Percentiles rank a stretch among this genome's conserved stretches.
phyloP scores from a whole-genome alignment of 768 basidiomycete species.

The Termitomyces sp. region DNA sequence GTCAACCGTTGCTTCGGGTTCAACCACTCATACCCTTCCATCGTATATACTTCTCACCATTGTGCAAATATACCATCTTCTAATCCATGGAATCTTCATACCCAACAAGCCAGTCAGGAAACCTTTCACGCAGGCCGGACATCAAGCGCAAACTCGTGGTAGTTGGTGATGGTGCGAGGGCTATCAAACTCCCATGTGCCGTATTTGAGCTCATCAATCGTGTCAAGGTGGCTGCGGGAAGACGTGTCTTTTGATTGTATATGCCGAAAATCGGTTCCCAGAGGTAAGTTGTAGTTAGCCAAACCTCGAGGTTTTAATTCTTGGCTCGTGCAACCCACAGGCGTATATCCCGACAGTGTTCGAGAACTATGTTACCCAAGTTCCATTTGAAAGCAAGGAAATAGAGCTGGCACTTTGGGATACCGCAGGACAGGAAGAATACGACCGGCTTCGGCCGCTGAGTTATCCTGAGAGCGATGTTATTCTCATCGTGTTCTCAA shows the following conservation, averaged over 20 bases:
- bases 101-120: constrained; percentile 19
- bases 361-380: constrained; percentile 89
- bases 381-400: constrained; percentile 80
- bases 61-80: constrained; percentile 4
- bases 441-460: constrained; percentile 81
- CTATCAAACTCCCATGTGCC: constrained; percentile 2
- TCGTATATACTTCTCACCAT: neutral
- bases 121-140: constrained; percentile 55
- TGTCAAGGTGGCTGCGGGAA: constrained; percentile 77
- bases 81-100: constrained; percentile 23
- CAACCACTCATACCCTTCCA: constrained; percentile 2
- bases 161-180: constrained; percentile 72
- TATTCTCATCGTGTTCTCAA: constrained; percentile 90
- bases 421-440: constrained; percentile 96
- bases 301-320: constrained; percentile 11
- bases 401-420: constrained; percentile 98
- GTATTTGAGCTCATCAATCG: constrained; percentile 12
- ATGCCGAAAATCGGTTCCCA: constrained; percentile 93
- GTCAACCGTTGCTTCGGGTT: neutral
- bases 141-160: constrained; percentile 85
- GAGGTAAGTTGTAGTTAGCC: constrained; percentile 51
- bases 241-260: constrained; percentile 94
- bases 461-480: constrained; percentile 88
- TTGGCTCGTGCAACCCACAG: constrained; percentile 33
- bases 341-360: constrained; percentile 92